These are phyloP conservation scores for Umbilicaria muhlenbergii DNA, from an alignment of 495 filamentous ascomycete genomes.

Conservation along the genomic window DNA sequence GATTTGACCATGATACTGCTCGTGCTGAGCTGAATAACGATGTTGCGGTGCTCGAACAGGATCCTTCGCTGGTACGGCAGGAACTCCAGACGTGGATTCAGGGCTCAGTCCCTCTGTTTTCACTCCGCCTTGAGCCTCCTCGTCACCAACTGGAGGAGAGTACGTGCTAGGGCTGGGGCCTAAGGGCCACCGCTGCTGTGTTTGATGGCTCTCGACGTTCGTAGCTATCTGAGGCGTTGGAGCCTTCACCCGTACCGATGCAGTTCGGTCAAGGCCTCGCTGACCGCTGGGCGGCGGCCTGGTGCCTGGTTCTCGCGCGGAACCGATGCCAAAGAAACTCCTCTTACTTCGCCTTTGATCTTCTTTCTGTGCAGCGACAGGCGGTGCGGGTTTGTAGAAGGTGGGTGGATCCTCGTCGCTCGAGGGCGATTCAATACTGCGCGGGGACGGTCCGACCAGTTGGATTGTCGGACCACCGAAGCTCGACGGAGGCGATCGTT, in stretches of 20 bases:
- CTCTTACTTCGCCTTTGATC: slow-evolving; percentile 10
- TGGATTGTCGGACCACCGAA: slow-evolving; percentile 11
- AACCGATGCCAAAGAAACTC: slow-evolving; percentile 12
- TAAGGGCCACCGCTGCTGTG: slow-evolving; percentile 8
- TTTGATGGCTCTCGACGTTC: neutral
- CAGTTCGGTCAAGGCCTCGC: slow-evolving; percentile 11
- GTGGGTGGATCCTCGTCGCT: slow-evolving; percentile 12
- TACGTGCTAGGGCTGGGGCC: slow-evolving; percentile 3
- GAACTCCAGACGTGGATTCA: neutral
- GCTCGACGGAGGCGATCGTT: slow-evolving; percentile 8
- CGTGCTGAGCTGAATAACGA: no score
- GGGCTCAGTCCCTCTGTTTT: slow-evolving; percentile 2
- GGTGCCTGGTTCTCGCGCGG: slow-evolving; percentile 4
- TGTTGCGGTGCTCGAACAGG: slow-evolving; percentile 3
- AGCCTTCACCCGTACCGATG: slow-evolving; percentile 12
- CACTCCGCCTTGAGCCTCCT: slow-evolving; percentile 2
- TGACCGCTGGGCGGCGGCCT: neutral
- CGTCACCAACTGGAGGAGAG: slow-evolving; percentile 1
- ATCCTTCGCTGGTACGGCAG: slow-evolving; percentile 10
- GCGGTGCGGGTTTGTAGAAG: slow-evolving; percentile 11
- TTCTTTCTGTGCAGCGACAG: slow-evolving; percentile 5
- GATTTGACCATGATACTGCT: neutral
- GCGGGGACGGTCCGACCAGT: slow-evolving; percentile 10
- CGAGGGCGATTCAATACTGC: slow-evolving; percentile 5
- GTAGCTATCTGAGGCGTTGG: slow-evolving; percentile 1